Conservation (phyloP, 2,329 filamentous ascomycete genomes). For the Xylaria sp. region DNA sequence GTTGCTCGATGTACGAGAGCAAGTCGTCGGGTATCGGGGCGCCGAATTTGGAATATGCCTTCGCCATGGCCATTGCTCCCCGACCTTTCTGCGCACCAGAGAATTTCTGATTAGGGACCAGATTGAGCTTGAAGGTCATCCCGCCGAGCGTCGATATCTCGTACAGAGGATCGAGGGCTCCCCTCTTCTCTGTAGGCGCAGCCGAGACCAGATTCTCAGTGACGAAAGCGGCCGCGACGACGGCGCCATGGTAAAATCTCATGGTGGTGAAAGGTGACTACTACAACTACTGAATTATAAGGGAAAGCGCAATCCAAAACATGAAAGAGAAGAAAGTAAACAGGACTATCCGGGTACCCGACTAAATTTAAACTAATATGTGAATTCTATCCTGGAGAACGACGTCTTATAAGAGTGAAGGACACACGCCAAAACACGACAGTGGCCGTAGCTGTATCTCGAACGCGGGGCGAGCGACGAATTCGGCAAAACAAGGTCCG, state of each 20-base stretch:
- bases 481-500: constrained; percentile 22
- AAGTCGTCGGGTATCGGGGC: constrained; percentile 52
- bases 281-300: constrained; percentile 2
- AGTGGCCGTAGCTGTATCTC: neutral
- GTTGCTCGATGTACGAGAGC: constrained; percentile 48
- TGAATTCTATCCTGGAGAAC: constrained; percentile 15
- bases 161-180: constrained; percentile 42
- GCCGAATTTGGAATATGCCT: constrained; percentile 55
- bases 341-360: constrained; percentile 9
- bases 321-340: constrained; percentile 11
- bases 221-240: constrained; percentile 50
- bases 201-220: constrained; percentile 45
- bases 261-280: constrained; percentile 45
- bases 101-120: constrained; percentile 55
- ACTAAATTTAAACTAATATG: constrained; percentile 16
- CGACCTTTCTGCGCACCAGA: constrained; percentile 46
- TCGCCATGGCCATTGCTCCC: constrained; percentile 54
- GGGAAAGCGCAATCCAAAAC: neutral
- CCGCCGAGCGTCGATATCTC: constrained; percentile 54
- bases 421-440: constrained; percentile 7
- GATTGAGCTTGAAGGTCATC: constrained; percentile 53
- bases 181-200: constrained; percentile 47
- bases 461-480: neutral
- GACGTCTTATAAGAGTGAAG: constrained; percentile 9
- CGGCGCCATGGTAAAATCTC: constrained; percentile 50